These are phyloP conservation scores for Iris macrosiphon DNA, from an alignment of 106 monocot species.

Conservation along the genomic window DNA sequence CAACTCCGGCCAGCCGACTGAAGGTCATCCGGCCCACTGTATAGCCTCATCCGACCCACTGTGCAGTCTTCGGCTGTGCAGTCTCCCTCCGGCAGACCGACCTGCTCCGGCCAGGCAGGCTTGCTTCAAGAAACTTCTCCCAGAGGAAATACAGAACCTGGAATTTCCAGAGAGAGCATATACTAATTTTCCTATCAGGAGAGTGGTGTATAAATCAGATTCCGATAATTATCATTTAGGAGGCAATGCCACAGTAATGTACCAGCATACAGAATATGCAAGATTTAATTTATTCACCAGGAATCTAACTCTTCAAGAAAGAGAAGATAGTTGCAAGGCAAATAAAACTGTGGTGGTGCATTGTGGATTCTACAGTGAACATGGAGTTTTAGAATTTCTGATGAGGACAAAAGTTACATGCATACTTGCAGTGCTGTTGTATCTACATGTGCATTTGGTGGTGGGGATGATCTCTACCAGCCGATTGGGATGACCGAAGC, in stretches of 20 bases:
- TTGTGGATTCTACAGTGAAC: slow-evolving; percentile 91
- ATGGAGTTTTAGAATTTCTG: slow-evolving; percentile 71
- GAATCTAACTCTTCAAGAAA: slow-evolving; percentile 60
- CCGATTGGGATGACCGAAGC: slow-evolving; percentile 90
- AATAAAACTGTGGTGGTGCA: slow-evolving; percentile 57
- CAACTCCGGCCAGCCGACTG: no score
- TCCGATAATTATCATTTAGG: slow-evolving; percentile 8
- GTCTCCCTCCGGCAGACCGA: no score
- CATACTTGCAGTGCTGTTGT: slow-evolving; percentile 70
- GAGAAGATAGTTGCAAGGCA: slow-evolving; percentile 91
- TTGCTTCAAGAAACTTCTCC: slow-evolving; percentile 68
- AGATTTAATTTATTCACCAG: slow-evolving; percentile 90
- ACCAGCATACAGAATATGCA: slow-evolving; percentile 17
- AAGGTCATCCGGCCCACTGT: no score
- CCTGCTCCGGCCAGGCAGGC: no score
- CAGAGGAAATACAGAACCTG: slow-evolving; percentile 52
- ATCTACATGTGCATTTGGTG: slow-evolving; percentile 96
- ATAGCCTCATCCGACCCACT: no score
- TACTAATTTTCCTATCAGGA: slow-evolving; percentile 37
- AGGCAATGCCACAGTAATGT: slow-evolving; percentile 19
- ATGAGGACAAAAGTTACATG: slow-evolving; percentile 77
- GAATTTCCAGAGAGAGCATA: slow-evolving; percentile 43
- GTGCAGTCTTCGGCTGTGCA: no score
- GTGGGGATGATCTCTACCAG: slow-evolving; percentile 93
- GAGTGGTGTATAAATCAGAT: slow-evolving; percentile 57